phyloP scores from a whole-genome alignment of 176 grass and related monocot genomes.

The Avena insularis region DNA sequence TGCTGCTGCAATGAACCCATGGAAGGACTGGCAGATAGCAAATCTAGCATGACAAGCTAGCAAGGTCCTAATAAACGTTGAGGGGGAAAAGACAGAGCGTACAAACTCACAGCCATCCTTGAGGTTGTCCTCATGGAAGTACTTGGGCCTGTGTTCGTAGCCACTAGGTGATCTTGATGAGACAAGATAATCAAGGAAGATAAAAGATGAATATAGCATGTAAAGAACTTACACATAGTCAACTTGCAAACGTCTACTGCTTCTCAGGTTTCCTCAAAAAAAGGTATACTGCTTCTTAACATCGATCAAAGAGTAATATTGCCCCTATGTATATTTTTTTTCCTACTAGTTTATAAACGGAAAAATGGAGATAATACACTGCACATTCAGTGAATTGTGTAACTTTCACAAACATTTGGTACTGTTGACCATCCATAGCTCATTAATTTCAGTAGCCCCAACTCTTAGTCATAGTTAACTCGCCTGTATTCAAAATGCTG shows the following conservation, averaged over 20 bases:
- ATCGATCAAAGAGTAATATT: neutral
- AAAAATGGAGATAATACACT: constrained; percentile 2
- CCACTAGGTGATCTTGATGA: constrained; percentile 30
- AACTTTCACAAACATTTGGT: too few species aligned
- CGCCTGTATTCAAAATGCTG: neutral
- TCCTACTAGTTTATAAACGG: neutral
- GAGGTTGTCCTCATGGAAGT: constrained; percentile 80
- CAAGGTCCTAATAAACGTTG: neutral
- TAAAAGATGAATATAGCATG: neutral
- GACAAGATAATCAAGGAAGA: neutral
- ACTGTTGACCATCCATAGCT: neutral
- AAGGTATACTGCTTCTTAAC: neutral
- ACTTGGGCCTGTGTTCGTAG: constrained; percentile 64
- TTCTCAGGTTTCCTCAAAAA: neutral
- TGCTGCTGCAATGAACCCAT: too few species aligned
- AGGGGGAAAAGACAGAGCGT: neutral
- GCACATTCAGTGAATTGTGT: neutral
- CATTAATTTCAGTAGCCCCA: neutral
- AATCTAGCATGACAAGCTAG: neutral
- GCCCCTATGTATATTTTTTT: neutral
- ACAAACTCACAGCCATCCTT: constrained; percentile 60
- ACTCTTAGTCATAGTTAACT: neutral
- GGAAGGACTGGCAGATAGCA: too few species aligned
- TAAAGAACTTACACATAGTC: neutral
- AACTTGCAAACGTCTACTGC: neutral